Evolutionary conservation across 108 stramenopile species (phyloP).

Genomic region (Nannochloropsis gaditana): DNA sequence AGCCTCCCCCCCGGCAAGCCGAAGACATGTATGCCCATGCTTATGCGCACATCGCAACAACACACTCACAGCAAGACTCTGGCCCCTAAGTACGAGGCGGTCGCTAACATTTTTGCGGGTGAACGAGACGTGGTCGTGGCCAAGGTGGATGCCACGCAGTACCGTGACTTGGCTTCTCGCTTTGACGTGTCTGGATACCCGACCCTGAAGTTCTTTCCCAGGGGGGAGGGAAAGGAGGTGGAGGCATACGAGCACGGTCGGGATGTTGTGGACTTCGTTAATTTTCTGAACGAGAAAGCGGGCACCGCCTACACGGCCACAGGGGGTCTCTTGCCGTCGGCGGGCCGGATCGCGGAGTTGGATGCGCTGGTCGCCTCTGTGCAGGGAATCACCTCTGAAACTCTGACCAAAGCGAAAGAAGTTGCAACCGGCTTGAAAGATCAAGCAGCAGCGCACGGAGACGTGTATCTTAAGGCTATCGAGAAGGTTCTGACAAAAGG

Average conservation of each 20-base stretch:
- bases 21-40: not conserved
- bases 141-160: slow-evolving; percentile 47
- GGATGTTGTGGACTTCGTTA: slow-evolving; percentile 26
- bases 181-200: slow-evolving; percentile 54
- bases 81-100: slow-evolving; percentile 47
- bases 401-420: not conserved
- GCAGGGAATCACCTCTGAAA: not conserved
- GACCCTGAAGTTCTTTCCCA: slow-evolving; percentile 53
- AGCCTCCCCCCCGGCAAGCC: too few species aligned
- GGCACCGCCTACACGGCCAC: slow-evolving; percentile 24
- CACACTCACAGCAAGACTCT: slow-evolving; percentile 47
- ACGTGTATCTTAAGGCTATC: slow-evolving; percentile 20
- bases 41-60: not conserved
- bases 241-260: slow-evolving; percentile 35
- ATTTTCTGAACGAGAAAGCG: slow-evolving; percentile 39
- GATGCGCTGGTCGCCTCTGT: slow-evolving; percentile 24
- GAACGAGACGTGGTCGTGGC: slow-evolving; percentile 43
- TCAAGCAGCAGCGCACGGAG: not conserved
- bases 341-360: slow-evolving; percentile 25
- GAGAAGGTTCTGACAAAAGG: slow-evolving; percentile 39
- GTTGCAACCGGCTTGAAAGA: not conserved
- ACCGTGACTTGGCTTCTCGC: slow-evolving; percentile 33
- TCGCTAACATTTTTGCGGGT: slow-evolving; percentile 32
- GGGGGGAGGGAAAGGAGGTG: slow-evolving; percentile 30
- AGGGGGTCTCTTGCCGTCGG: slow-evolving; percentile 27